These are phyloP conservation scores for Scutellaria galericulata DNA, from an alignment of 257 asterid species.

Conservation along the genomic window DNA sequence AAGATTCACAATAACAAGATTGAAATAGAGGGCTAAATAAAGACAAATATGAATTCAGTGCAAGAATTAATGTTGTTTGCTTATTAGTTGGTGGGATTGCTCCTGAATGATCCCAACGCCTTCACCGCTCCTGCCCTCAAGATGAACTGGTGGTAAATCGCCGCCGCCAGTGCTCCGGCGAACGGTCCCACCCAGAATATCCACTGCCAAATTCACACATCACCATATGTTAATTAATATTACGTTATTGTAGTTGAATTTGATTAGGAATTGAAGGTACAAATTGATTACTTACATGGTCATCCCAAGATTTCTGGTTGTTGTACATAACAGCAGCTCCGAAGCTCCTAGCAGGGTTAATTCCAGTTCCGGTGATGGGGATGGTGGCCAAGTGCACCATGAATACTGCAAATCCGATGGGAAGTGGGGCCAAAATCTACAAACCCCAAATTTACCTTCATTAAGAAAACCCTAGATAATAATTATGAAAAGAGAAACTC, in stretches of 20 bases:
- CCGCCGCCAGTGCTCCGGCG: constrained; percentile 83
- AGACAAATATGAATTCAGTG: constrained; percentile 22
- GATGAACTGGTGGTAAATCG: constrained; percentile 79
- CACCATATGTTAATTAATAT: too few relatives aligned
- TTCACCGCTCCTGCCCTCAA: constrained; percentile 84
- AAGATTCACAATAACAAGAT: constrained; percentile 34
- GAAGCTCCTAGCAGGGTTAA: constrained; percentile 93
- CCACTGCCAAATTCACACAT: constrained; percentile 57
- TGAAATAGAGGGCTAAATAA: not conserved
- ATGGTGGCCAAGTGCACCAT: constrained; percentile 98
- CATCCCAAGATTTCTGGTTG: constrained; percentile 73
- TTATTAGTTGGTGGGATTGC: constrained; percentile 81
- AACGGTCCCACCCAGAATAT: constrained; percentile 96
- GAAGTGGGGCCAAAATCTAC: constrained; percentile 94
- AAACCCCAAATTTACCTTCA: not conserved
- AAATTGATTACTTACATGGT: constrained; percentile 70
- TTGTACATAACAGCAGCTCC: constrained; percentile 94
- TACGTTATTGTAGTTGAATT: not conserved
- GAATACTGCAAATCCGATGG: constrained; percentile 94
- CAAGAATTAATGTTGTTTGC: not conserved
- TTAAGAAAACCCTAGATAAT: not conserved
- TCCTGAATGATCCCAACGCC: constrained; percentile 95
- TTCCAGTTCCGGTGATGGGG: constrained; percentile 93
- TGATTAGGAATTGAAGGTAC: too few relatives aligned
- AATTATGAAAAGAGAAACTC: too few relatives aligned